Base-by-base conservation (phyloP, 257 asterid genomes). In the Craterostigma plantagineum region DNA sequence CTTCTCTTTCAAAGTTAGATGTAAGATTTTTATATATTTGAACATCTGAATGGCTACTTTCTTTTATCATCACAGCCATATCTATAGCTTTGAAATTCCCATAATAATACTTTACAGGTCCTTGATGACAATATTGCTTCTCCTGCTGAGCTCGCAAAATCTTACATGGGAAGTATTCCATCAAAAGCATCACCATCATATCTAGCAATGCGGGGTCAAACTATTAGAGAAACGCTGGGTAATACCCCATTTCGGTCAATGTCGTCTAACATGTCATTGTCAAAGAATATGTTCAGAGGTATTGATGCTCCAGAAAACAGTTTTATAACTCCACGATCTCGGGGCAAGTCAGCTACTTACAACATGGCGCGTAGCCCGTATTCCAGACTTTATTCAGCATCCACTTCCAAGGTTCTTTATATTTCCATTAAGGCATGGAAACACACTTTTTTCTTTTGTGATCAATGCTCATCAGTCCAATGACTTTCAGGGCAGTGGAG, bases 341-440 rank as follows among this genome's bases (percentile, higher is more conserved):
- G 66, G 39, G 90, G 93, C 47, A 75, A 91, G 62, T 79, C 95
- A 34, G 92, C 98, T 34, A 73, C 79, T 49, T 76, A 79, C 66
- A 76, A 56, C 68, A 79, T 87, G 95, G 93, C 95, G 43, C 93
- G 91, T 27, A 74, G 93, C 33, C 98, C 98, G 18, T 82, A 74
- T 57, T 72, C 91, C 43, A 75, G 90, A 66, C 55, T 68, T 46
- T 69, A 52, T 55, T 64, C 62, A 37, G 42, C 81, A 55, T 72
- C 75, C 54, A 17, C 16, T 57, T 59, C 57, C 18, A 72, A 75
- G 99, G 91, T 8, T 34, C 16, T 15, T 18, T 33, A 11, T 44
- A 16, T 38, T 43, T 33, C 16, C 10, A 14, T 14, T 43, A 7
- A 10, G 14, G 17, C 4, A 10, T 9, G 13, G 10, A 10, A 8